phyloP scores from a whole-genome alignment of 108 stramenopile species.

The Nitzschia inconspicua region DNA sequence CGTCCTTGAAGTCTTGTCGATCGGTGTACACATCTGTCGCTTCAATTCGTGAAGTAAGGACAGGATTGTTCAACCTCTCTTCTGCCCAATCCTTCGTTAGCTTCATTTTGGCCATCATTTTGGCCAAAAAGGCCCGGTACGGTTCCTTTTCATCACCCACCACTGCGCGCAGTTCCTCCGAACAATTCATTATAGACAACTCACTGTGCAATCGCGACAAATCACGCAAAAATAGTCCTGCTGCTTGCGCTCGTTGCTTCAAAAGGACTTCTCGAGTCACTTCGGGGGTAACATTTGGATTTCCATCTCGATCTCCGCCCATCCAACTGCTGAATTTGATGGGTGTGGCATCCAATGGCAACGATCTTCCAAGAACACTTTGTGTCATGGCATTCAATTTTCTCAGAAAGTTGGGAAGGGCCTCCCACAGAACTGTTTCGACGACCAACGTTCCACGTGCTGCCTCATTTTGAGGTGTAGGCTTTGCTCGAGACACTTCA shows the following conservation, averaged over 20 bases:
- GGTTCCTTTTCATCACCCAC: constrained; percentile 68
- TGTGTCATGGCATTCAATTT: constrained; percentile 84
- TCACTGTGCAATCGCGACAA: constrained; percentile 52
- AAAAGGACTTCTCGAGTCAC: constrained; percentile 87
- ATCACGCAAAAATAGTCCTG: constrained; percentile 67
- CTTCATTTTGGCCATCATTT: constrained; percentile 55
- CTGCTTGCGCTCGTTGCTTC: constrained; percentile 83
- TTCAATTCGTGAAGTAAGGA: constrained; percentile 5
- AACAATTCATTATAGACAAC: constrained; percentile 49
- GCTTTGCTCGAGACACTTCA: constrained; percentile 88
- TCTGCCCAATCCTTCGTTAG: constrained; percentile 64
- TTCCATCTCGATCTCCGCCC: constrained; percentile 98
- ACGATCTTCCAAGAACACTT: constrained; percentile 47
- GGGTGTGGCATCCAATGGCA: constrained; percentile 84
- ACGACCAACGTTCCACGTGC: constrained; percentile 89
- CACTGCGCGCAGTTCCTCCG: constrained; percentile 41
- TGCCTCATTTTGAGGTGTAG: constrained; percentile 91
- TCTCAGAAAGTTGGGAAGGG: constrained; percentile 83
- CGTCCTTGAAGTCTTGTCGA: constrained; percentile 75
- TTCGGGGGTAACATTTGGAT: constrained; percentile 93
- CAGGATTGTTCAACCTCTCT: constrained; percentile 31
- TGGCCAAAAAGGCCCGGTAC: constrained; percentile 55
- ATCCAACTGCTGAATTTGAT: constrained; percentile 96
- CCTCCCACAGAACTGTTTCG: constrained; percentile 95
- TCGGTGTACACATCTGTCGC: constrained; percentile 51